These are phyloP conservation scores for Coelastrella sp. DNA, from an alignment of 139 green algal genomes.

Conservation along the genomic window DNA sequence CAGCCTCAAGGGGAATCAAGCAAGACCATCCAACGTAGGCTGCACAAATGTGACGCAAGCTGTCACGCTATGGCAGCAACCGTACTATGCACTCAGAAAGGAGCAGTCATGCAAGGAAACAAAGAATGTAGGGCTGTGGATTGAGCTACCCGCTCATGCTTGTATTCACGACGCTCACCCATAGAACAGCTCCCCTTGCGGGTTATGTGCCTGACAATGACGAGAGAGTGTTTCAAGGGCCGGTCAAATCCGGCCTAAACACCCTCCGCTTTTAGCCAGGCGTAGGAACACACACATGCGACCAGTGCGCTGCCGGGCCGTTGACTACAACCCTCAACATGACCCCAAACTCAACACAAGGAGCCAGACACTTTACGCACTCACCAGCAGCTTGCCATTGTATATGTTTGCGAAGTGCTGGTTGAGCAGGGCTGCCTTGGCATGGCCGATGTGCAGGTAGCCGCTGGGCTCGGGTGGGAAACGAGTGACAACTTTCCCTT, in stretches of 20 bases:
- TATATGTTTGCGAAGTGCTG: slow-evolving; percentile 95
- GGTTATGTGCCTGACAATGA: slow-evolving; percentile 40
- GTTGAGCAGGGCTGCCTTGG: slow-evolving; percentile 96
- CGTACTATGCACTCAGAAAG: not conserved
- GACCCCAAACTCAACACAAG: not conserved
- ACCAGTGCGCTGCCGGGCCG: not conserved
- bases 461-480: slow-evolving; percentile 98
- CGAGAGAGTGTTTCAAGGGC: slow-evolving; percentile 36
- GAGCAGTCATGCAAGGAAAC: not conserved
- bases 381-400: slow-evolving; percentile 83
- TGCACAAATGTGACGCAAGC: too few relatives aligned
- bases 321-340: too few relatives aligned
- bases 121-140: slow-evolving; percentile 31
- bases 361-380: not conserved
- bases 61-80: too few relatives aligned
- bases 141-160: slow-evolving; percentile 38
- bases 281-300: not conserved
- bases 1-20: too few relatives aligned
- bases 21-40: too few relatives aligned
- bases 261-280: slow-evolving; percentile 40
- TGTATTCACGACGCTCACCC: slow-evolving; percentile 36
- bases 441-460: slow-evolving; percentile 96
- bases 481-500: slow-evolving; percentile 96
- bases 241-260: slow-evolving; percentile 48
- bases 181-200: slow-evolving; percentile 36